Base-by-base conservation (phyloP, 352 stramenopile species). In the Phytopythium delawarense region DNA sequence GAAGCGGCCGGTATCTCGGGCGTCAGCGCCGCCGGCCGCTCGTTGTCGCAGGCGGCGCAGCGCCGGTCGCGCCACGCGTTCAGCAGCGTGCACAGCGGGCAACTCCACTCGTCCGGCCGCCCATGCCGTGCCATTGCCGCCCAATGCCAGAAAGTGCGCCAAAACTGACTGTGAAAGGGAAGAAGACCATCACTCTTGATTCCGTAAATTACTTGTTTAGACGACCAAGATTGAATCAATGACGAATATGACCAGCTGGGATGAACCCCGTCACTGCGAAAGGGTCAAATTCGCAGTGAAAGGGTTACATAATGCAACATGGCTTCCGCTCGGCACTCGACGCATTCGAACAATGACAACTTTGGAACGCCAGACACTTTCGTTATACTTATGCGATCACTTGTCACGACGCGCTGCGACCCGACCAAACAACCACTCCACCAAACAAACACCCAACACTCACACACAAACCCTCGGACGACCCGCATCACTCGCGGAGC, bases 71-170 rank as follows among this genome's bases (percentile, higher is more conserved):
- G 56, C 57, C 73, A 75, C 23, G 59, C 50, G 66, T 91, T 91
- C 12, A 88, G 64, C 45, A 91, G 69, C 74, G 81, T 91, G 40
- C 81, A 91, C 28, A 91, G 75, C 62, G 68, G 63, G 50, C 81
- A 91, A 67, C 77, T 91, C 81, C 81, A 91, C 59, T 89, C 75
- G 25, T 53, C 46, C 15, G 46, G 46, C 46, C 54, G 23, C 35
- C 54, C 42, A 51, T 51, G n/a, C 54, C 54, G 54, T 35, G 54
- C 54, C 54, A 60, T 60, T 23, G 34, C 11, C 34, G 34, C 35
- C 35, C 9, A 1, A 32, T 4, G n/a, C 46, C 21, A 53, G 23
- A 53, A 35, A 49, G 35, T 35, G 37, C 37, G 57, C 57, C 42
- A 61, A 62, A 62, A 62, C 37, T 46, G n/a, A 2, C 34, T 1